Conservation (phyloP, 2,329 filamentous ascomycete genomes). For the Ceratocystis variospora region DNA sequence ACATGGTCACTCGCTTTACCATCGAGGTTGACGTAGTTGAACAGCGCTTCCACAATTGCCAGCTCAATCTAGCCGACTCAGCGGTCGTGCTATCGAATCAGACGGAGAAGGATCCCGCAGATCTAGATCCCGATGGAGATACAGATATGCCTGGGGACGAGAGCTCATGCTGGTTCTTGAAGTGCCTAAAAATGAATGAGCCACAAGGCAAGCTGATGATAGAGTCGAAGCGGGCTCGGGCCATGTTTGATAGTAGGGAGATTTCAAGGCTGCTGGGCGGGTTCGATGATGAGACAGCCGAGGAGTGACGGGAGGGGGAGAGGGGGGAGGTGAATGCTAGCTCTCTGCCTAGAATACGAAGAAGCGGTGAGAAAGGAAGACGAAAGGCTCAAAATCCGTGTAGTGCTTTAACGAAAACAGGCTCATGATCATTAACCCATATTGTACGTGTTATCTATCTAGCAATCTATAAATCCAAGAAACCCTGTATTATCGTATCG, state of each 20-base stretch:
- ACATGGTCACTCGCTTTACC: constrained; percentile 29
- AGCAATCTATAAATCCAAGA: too few relatives aligned
- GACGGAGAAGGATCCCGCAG: not conserved
- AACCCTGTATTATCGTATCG: too few relatives aligned
- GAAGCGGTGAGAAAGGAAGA: too few relatives aligned
- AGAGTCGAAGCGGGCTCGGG: constrained; percentile 4
- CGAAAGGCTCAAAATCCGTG: too few relatives aligned
- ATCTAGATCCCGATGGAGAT: not conserved
- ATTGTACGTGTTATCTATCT: too few relatives aligned
- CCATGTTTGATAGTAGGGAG: constrained; percentile 18
- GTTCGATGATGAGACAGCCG: constrained; percentile 14
- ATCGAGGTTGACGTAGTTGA: constrained; percentile 31
- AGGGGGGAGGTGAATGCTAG: not conserved
- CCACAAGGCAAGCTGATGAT: not conserved
- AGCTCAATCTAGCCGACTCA: not conserved
- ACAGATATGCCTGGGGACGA: not conserved
- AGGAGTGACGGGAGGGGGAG: not conserved
- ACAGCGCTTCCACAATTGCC: constrained; percentile 21
- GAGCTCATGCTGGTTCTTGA: not conserved
- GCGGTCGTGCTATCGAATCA: not conserved
- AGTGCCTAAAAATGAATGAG: not conserved
- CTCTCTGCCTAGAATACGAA: too few relatives aligned
- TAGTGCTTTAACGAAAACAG: too few relatives aligned
- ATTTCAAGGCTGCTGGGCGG: constrained; percentile 12
- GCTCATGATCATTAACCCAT: too few relatives aligned